Conservation (phyloP, 352 stramenopile genomes). For the Peronospora destructor region DNA sequence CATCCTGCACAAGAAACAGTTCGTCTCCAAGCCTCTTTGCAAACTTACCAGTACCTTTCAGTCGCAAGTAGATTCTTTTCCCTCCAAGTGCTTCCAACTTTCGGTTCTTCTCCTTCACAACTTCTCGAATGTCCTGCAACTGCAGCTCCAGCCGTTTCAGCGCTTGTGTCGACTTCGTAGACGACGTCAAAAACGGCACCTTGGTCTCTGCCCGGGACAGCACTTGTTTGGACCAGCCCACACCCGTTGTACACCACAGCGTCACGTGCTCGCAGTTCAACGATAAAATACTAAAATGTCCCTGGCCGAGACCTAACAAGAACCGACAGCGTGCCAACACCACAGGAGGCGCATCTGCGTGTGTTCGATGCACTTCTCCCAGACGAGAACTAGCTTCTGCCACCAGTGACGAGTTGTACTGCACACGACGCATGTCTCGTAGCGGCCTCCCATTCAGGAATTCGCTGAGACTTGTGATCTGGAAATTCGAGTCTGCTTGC, state of each 20-base stretch:
- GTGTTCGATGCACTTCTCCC: constrained; percentile 55
- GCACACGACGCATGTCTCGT: constrained; percentile 57
- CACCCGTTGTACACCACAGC: constrained; percentile 69
- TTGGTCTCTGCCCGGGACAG: constrained; percentile 44
- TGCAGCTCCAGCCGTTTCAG: constrained; percentile 32
- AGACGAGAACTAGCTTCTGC: constrained; percentile 46
- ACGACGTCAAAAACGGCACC: constrained; percentile 39
- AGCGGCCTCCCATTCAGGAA: constrained; percentile 58
- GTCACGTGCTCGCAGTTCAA: constrained; percentile 76
- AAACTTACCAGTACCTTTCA: constrained; percentile 33
- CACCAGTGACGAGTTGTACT: constrained; percentile 72
- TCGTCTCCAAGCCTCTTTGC: constrained; percentile 48
- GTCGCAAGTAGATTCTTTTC: constrained; percentile 51
- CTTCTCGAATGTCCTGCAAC: constrained; percentile 28
- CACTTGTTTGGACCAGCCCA: constrained; percentile 70
- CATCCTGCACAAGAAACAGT: constrained; percentile 50
- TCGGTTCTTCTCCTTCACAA: constrained; percentile 28
- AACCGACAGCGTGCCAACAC: constrained; percentile 68
- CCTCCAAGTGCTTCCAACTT: constrained; percentile 29
- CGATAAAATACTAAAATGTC: constrained; percentile 62
- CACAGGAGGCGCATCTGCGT: constrained; percentile 56
- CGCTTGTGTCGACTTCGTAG: constrained; percentile 24
- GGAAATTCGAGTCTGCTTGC: constrained; percentile 61
- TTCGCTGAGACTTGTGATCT: constrained; percentile 56
- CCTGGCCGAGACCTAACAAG: constrained; percentile 51